Base-by-base conservation (phyloP, 2,329 filamentous ascomycete genomes). In the Neopestalotiopsis sp. region DNA sequence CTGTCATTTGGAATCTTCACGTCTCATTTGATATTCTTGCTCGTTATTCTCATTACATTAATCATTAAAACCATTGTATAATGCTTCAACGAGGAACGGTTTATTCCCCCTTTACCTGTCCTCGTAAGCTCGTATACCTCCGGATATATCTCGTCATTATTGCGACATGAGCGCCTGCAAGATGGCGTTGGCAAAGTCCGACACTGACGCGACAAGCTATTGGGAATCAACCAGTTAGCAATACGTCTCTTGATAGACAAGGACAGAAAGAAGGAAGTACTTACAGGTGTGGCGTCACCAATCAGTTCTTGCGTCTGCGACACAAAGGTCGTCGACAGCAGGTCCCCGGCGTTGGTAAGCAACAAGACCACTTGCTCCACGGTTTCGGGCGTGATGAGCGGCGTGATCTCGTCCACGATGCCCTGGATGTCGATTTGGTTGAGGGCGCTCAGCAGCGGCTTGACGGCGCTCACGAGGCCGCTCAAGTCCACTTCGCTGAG, bases 251-350 rank as follows among this genome's bases (percentile, higher is more conserved):
- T n/a, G 7, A 58, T 5, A 20, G 42, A 10, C 56, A n/a, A 10
- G 57, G 10, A 42, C 12, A 40, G n/a, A 56, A n/a, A 10, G 59
- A 14, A 42, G 12, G 40, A n/a, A 56, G 24, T 58, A 71, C 79
- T 76, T 80, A 82, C 80, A 66, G 80, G 81, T 71, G 81, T 82
- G 3, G 81, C 81, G 68, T 83, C 81, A 32, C 78, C 80, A 72
- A 84, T 84, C 42, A 84, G 73, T 67, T 84, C 82, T 2, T 77
- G 77, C 49, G 82, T 82, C 70, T 84, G 81, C 24, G 78, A 76
- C 6, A 84, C 80, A 71, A 84, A 84, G 1, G 77, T 75, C 34
- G 77, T 71, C 4, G 77, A 80, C 6, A 84, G 71, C 14, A 84
- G 73, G 30, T 73, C 69, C 66, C 81, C 78, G 0, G 82, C 82